Evolutionary conservation across 257 asterid species (phyloP), one percentile per base, ranked within the genome.

Genomic region (Solanum dulcamara): DNA sequence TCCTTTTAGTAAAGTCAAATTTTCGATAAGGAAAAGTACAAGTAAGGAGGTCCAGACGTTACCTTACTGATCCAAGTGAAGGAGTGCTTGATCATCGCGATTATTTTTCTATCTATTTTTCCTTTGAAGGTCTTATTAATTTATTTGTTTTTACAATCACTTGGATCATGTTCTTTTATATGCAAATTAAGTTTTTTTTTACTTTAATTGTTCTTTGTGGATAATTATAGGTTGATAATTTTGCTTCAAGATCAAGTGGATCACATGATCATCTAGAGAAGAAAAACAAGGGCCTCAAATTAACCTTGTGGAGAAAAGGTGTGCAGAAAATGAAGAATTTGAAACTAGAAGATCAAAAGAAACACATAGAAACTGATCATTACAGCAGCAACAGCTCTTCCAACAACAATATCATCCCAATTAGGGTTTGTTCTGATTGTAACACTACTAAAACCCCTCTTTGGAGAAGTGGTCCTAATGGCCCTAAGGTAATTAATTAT

Each of bases 401-500:
- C 13, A 88, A 90, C 93, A 91, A 88, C 86, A 88, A 74, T 83
- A 89, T 70, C 72, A 83, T 85, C 87, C 96, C 96, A 85, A 90
- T 91, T 94, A 96, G 98, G 99, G 98, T 95, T 93, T 96, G 99
- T 83, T 81, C 97, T 33, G 97, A 96, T 89, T 96, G 99, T 88
- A 91, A 90, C 93, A 96, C 99, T 6, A 94, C 99, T 60, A 96
- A 94, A 90, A 96, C 99, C 59, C 99, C 99, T 89, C 97, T 96
- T 32, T 96, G 99, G 99, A 93, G 99, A 90, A 94, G 99, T 90
- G 99, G 99, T 72, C 99, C 99, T 50, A 92, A 94, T 87, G 99
- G 98, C 84, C 99, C 99, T 62, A 96, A 96, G 99, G 99, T 81
- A 81, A 53, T 80, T 93, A 81, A 48, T 20, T 46, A 4, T 55